Evolutionary conservation across 805 yeast species (phyloP), one percentile per base, ranked within the genome.

Genomic region (Candida pseudoglaebosa): DNA sequence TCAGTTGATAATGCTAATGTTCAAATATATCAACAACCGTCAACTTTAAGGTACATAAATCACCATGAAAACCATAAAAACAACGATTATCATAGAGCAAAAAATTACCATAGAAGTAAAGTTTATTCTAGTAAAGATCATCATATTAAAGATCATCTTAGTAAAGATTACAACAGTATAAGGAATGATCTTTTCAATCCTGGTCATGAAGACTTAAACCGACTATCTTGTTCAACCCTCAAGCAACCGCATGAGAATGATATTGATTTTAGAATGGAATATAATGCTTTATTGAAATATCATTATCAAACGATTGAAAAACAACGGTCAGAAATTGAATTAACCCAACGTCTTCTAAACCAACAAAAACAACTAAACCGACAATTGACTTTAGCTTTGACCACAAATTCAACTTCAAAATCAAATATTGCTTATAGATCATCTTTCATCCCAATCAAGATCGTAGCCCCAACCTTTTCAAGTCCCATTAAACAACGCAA

Each of bases 281-380:
- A 62, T 56, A 43, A 48, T 56, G 57, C 41, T 49, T 41, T 59
- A 14, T 47, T 56, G 7, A 49, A 54, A 32, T 47, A 51, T 8
- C 60, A 60, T 30, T 42, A 49, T 9, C 36, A 37, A 3, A 44
- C 57, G 37, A 44, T 58, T 7, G 32, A 40, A 12, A 55, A 49
- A 36, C 61, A 61, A 36, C 56, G 54, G 37, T 43, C 48, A 13
- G 62, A 59, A 41, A 57, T 56, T 14, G 43, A 48, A 10, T 48
- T 52, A 32, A 43, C 58, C 17, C 54, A 49, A 30, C 36, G 47
- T 13, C 45, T 61, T 16, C 44, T 61, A 32, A 36, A 34, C 10
- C 49, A 54, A 26, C 62, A 61, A 41, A 48, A 53, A 33, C 41
- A 45, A 30, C 32, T 53, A 7, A 55, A 48, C 40, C 40, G 38